Percentiles rank a stretch among this genome's conserved stretches.
Conservation (phyloP, 1,284 basidiomycete genomes). For the Apiotrichum akiyoshidainum region DNA sequence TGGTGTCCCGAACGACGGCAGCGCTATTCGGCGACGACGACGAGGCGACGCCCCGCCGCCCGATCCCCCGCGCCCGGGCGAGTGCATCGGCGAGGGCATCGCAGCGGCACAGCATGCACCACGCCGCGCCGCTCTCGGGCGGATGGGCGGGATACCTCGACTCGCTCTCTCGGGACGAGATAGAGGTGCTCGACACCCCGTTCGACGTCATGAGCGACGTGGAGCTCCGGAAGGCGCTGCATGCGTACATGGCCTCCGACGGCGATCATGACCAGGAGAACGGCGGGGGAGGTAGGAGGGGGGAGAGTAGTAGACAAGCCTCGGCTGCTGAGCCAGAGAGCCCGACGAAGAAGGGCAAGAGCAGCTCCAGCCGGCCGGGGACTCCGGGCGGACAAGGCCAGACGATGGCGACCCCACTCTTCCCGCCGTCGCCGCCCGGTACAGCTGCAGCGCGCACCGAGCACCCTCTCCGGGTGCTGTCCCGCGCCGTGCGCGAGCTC, state of each 20-base stretch:
- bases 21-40: conserved; percentile 1
- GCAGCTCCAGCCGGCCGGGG: not conserved
- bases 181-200: conserved; percentile 34
- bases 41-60: conserved; percentile 2
- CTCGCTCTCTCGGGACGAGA: conserved; percentile 32
- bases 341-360: not conserved
- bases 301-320: not conserved
- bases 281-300: not conserved
- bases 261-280: not conserved
- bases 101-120: not conserved
- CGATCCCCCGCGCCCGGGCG: too few relatives aligned
- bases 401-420: conserved; percentile 25
- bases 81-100: not conserved
- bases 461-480: conserved; percentile 38
- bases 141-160: conserved; percentile 23
- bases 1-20: not conserved
- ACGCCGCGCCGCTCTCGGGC: conserved; percentile 4
- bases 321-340: not conserved
- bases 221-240: conserved; percentile 28
- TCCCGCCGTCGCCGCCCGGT: conserved; percentile 42
- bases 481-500: conserved; percentile 39
- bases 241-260: not conserved
- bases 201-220: conserved; percentile 42
- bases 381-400: not conserved
- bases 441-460: conserved; percentile 9